Conservation (phyloP, 2,329 filamentous ascomycete genomes). For the Venturia carpophila region DNA sequence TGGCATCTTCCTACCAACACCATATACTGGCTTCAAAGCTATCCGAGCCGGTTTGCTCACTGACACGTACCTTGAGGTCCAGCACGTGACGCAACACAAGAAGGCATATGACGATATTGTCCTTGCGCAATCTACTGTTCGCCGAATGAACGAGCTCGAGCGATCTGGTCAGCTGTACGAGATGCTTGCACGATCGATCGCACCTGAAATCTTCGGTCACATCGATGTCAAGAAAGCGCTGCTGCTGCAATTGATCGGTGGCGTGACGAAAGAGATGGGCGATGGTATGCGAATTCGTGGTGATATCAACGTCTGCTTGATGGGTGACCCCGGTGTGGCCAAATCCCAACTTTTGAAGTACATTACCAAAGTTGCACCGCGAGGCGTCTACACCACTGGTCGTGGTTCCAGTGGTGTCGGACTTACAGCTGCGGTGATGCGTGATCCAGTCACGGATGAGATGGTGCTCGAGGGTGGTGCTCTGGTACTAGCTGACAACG, state of each 20-base stretch:
- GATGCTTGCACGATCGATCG: slow-evolving; percentile 89
- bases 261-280: slow-evolving; percentile 92
- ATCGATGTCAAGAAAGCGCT: slow-evolving; percentile 97
- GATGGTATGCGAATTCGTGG: slow-evolving; percentile 99
- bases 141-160: slow-evolving; percentile 77
- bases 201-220: slow-evolving; percentile 94
- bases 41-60: slow-evolving; percentile 94
- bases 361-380: slow-evolving; percentile 93
- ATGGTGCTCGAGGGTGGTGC: slow-evolving; percentile 78
- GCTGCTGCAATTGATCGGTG: slow-evolving; percentile 88
- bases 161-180: slow-evolving; percentile 90
- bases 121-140: slow-evolving; percentile 70
- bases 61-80: slow-evolving; percentile 93
- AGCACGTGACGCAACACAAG: slow-evolving; percentile 91
- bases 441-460: slow-evolving; percentile 74
- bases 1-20: slow-evolving; percentile 92
- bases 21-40: slow-evolving; percentile 97
- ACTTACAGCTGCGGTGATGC: slow-evolving; percentile 76
- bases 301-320: slow-evolving; percentile 96
- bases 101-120: slow-evolving; percentile 92
- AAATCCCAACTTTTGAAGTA: slow-evolving; percentile 98
- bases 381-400: slow-evolving; percentile 77
- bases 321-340: slow-evolving; percentile 99
- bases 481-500: slow-evolving; percentile 71
- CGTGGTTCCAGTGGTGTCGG: slow-evolving; percentile 75